Conservation (phyloP, 2,329 filamentous ascomycete species). For the Berkeleyomyces rouxiae region DNA sequence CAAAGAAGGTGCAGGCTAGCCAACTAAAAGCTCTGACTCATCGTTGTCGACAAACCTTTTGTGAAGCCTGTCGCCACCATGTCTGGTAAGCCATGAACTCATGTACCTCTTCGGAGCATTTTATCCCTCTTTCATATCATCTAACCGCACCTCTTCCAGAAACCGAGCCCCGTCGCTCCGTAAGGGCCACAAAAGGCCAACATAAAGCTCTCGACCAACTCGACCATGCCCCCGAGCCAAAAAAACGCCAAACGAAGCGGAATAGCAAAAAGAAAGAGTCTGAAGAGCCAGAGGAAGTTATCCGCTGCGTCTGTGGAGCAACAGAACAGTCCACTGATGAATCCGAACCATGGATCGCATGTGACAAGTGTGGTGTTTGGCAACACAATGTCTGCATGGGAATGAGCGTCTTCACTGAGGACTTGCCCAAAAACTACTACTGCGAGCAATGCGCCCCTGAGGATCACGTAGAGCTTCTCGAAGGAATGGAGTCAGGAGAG, state of each 20-base stretch:
- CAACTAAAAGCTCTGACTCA: too few species aligned
- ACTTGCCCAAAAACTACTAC: constrained; percentile 71
- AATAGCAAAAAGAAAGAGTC: constrained; percentile 39
- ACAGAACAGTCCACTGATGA: constrained; percentile 73
- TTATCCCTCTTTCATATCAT: background rate
- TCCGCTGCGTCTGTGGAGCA: constrained; percentile 85
- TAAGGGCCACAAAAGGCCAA: constrained; percentile 90
- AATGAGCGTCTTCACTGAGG: constrained; percentile 59
- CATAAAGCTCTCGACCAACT: constrained; percentile 77
- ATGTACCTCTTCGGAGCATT: background rate
- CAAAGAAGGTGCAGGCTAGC: too few species aligned
- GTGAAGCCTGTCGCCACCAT: background rate
- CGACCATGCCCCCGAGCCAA: constrained; percentile 37
- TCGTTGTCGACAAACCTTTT: background rate
- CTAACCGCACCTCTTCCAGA: constrained; percentile 23
- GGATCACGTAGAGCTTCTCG: constrained; percentile 65
- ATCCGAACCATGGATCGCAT: constrained; percentile 86
- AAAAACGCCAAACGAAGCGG: constrained; percentile 36
- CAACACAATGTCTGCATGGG: constrained; percentile 96
- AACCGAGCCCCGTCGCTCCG: constrained; percentile 76
- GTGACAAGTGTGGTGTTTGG: constrained; percentile 84
- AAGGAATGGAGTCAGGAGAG: constrained; percentile 63
- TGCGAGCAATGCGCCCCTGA: constrained; percentile 81
- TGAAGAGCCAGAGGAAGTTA: constrained; percentile 46
- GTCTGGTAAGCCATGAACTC: background rate